Conservation (phyloP, 2,329 filamentous ascomycete species). For the Cryphonectria radicalis region DNA sequence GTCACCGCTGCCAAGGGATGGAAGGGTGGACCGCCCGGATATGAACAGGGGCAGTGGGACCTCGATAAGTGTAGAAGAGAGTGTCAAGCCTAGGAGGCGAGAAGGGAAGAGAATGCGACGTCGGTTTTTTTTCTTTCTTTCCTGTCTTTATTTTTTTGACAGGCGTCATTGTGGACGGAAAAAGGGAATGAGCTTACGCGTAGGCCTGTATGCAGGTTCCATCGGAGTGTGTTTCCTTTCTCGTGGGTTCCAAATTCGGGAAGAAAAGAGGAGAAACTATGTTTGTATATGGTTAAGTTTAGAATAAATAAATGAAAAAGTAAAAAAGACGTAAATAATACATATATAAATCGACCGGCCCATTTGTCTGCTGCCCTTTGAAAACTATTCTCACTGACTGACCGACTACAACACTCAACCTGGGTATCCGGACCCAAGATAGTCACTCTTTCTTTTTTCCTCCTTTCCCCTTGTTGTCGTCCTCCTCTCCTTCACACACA, state of each 20-base stretch:
- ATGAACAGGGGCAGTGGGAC: conserved; percentile 4
- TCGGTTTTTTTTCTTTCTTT: not conserved
- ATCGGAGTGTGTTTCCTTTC: not conserved
- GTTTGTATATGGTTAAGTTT: not conserved
- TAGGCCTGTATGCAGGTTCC: not conserved
- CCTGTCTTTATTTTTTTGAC: not conserved
- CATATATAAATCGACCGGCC: not conserved
- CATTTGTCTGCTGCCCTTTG: not conserved
- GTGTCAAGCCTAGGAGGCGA: not conserved
- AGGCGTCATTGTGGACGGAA: not conserved
- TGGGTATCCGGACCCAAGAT: not conserved
- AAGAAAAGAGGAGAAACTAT: not conserved
- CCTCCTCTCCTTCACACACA: too few relatives aligned
- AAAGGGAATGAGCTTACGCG: not conserved
- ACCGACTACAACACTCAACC: not conserved
- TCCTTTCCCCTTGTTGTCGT: too few relatives aligned
- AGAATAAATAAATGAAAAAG: too few relatives aligned
- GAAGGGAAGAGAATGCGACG: not conserved
- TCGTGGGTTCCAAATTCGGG: not conserved
- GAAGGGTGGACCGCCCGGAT: not conserved
- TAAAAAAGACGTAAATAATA: not conserved
- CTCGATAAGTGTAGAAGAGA: not conserved
- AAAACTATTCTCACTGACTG: not conserved
- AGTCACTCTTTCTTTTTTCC: not conserved
- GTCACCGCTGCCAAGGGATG: not conserved